Evolutionary conservation across 805 yeast genomes (phyloP), one percentile per base, ranked within the genome.

Genomic region (Kluyveromyces siamensis): DNA sequence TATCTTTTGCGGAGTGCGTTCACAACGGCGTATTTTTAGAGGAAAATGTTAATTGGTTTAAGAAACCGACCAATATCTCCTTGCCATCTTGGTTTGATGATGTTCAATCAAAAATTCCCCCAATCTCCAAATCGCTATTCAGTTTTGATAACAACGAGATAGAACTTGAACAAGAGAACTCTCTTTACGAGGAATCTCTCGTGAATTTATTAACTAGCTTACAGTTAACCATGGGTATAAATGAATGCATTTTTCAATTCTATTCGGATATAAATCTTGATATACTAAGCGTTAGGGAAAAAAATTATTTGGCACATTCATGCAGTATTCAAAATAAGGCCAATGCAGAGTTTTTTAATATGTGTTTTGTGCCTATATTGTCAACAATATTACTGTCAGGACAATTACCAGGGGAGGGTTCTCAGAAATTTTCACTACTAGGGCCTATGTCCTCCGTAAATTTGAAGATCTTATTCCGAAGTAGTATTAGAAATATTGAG

Each of bases 121-220:
- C 69, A 30, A 58, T 62, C n/a, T 51, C 67, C 16, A 61, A 57
- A 52, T 59, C 67, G 8, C 44, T 56, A 30, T 63, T 65, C 41
- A 52, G 55, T n/a, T 63, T 59, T 45, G 57, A 55, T 27, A 45
- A 52, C 21, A 50, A 49, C 25, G 40, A 27, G 2, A 37, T 37
- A 8, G 50, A 45, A 27, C 14, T 40, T 8, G 46, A 45, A 21
- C 37, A 37, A 27, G 53, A 47, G 18, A 45, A 53, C 4, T 49
- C 38, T 33, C 48, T 43, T 47, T 37, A 11, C 16, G 21, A 39
- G 11, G 49, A 38, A 11, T 40, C 16, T 33, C 38, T 52, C 16
- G n/a, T 27, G 3, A 38, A 41, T 30, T 53, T 43, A 33, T 47
- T 54, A 7, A 50, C 55, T 16, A 57, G 57, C 19, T 45, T 62